Conservation (phyloP, 1,284 basidiomycete genomes). For the Xerocomus minutiporus region DNA sequence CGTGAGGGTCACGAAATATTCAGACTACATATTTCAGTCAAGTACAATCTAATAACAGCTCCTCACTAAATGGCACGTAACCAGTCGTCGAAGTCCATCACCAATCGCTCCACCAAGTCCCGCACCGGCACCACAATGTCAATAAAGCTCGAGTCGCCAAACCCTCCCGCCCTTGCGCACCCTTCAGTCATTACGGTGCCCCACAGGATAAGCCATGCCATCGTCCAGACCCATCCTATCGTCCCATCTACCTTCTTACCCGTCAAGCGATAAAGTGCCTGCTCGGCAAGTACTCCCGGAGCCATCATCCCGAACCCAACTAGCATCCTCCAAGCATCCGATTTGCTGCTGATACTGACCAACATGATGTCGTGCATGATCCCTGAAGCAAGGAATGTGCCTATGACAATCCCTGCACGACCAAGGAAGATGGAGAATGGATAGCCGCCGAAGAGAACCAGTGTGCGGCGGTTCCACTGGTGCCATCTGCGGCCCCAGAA, state of each 20-base stretch:
- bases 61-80: neutral
- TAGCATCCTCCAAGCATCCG: constrained; percentile 40
- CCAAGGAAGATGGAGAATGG: neutral
- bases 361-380: constrained; percentile 49
- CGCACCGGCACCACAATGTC: neutral
- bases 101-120: neutral
- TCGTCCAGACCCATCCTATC: neutral
- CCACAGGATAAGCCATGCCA: neutral
- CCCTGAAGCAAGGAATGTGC: constrained; percentile 53
- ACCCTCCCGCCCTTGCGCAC: neutral
- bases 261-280: constrained; percentile 18
- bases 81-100: neutral
- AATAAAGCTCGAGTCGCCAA: neutral
- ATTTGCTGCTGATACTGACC: constrained; percentile 44
- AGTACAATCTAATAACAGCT: no score
- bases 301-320: constrained; percentile 56
- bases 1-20: no score
- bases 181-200: neutral
- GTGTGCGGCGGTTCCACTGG: constrained; percentile 18
- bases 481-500: constrained; percentile 47
- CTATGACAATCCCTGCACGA: constrained; percentile 29
- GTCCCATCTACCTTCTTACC: neutral
- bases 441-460: constrained; percentile 30
- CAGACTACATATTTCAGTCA: no score
- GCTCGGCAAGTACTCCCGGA: constrained; percentile 48